phyloP scores from a whole-genome alignment of 2,329 filamentous ascomycete species.

The Scedosporium apiospermum region DNA sequence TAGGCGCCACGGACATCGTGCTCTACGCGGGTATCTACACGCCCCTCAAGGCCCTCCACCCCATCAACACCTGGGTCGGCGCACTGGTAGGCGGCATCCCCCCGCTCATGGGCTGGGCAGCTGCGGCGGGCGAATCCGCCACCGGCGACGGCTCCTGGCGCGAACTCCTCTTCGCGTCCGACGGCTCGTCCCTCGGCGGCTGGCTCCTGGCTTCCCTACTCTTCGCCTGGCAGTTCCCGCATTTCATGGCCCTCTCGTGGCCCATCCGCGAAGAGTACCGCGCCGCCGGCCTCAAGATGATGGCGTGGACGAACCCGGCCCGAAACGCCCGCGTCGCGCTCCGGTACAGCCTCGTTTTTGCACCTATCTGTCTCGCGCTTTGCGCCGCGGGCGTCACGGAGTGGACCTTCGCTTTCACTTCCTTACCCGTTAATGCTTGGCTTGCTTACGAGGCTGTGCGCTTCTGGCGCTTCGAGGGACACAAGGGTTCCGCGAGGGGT shows the following conservation, averaged over 20 bases:
- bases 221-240: constrained; percentile 95
- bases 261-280: constrained; percentile 84
- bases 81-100: constrained; percentile 89
- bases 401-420: constrained; percentile 74
- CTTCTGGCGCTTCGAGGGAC: constrained; percentile 73
- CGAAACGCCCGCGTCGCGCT: constrained; percentile 81
- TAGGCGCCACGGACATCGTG: constrained; percentile 76
- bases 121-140: constrained; percentile 81
- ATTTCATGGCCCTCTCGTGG: constrained; percentile 93
- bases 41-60: constrained; percentile 77
- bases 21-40: constrained; percentile 92
- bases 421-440: constrained; percentile 77
- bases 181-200: constrained; percentile 60
- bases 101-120: constrained; percentile 96
- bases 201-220: constrained; percentile 81
- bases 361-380: constrained; percentile 75
- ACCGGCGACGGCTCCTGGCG: constrained; percentile 65
- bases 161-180: constrained; percentile 61
- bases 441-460: constrained; percentile 67
- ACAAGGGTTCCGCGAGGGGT: constrained; percentile 69
- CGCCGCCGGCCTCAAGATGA: constrained; percentile 57
- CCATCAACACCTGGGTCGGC: constrained; percentile 89
- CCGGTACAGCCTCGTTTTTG: constrained; percentile 75
- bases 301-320: constrained; percentile 78
- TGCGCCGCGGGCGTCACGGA: constrained; percentile 77